phyloP scores from a whole-genome alignment of 768 basidiomycete genomes.

The Cyclocybe cylindracea region DNA sequence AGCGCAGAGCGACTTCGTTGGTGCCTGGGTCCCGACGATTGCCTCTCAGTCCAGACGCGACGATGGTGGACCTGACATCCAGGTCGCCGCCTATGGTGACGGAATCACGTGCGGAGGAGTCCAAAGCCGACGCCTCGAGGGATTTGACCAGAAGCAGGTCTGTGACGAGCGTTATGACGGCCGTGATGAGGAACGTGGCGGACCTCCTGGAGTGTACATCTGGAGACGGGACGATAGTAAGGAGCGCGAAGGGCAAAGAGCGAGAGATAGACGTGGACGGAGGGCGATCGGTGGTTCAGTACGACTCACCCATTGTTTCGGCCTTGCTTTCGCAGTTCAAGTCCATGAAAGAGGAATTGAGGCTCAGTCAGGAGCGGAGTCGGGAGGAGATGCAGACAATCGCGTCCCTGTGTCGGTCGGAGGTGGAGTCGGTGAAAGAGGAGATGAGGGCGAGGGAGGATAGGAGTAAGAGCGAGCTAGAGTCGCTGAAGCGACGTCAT shows the following conservation, averaged over 20 bases:
- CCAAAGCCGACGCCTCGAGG: not conserved
- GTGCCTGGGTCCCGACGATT: not conserved
- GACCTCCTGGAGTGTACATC: conserved; percentile 17
- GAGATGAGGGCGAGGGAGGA: conserved; percentile 3
- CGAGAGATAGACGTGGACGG: conserved; percentile 3
- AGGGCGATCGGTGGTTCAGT: not conserved
- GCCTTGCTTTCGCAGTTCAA: conserved; percentile 15
- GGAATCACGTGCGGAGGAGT: no score
- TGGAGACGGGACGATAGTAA: not conserved
- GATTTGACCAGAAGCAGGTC: not conserved
- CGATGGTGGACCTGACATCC: conserved; percentile 9
- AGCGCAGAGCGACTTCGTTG: not conserved
- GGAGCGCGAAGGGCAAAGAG: conserved; percentile 15
- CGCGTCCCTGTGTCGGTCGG: conserved; percentile 4
- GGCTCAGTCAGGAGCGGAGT: conserved; percentile 6
- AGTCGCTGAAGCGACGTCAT: conserved; percentile 7
- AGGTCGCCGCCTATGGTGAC: not conserved
- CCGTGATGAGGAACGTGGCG: conserved; percentile 22
- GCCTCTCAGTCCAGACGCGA: conserved; percentile 12
- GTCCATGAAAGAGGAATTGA: conserved; percentile 18
- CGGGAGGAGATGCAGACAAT: conserved; percentile 12
- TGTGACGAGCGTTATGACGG: conserved; percentile 16
- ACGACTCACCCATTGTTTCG: conserved; percentile 10
- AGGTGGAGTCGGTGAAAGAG: conserved; percentile 9
- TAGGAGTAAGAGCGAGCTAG: conserved; percentile 7